Evolutionary conservation across 2,329 filamentous ascomycete species (phyloP).

Genomic region (Aspergillus quadricinctus): DNA sequence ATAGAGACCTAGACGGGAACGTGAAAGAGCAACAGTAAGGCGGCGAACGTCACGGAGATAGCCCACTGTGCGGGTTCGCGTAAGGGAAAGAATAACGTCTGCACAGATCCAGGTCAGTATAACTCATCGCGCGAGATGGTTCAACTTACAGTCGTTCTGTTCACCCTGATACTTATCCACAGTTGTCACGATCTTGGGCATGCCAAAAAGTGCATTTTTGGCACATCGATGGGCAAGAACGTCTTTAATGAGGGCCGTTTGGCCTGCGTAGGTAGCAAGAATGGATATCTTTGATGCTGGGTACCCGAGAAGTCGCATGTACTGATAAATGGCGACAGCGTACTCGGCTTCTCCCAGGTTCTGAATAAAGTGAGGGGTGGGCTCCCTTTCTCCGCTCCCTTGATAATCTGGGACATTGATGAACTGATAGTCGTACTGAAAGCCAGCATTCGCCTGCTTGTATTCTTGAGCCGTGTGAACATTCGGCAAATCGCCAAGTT

Average conservation of each 20-base stretch:
- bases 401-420: conserved; percentile 94
- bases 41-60: conserved; percentile 92
- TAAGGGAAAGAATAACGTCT: conserved; percentile 93
- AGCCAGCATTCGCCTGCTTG: conserved; percentile 78
- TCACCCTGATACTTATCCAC: conserved; percentile 99
- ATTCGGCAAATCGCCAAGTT: conserved; percentile 71
- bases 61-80: conserved; percentile 80
- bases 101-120: conserved; percentile 12
- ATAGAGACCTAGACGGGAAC: conserved; percentile 86
- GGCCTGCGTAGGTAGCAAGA: conserved; percentile 88
- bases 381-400: conserved; percentile 80
- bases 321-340: conserved; percentile 89
- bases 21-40: conserved; percentile 88
- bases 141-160: conserved; percentile 88
- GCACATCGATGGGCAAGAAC: conserved; percentile 80
- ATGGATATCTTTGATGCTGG: conserved; percentile 80
- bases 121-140: not conserved
- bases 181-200: conserved; percentile 85
- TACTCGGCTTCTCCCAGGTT: conserved; percentile 97
- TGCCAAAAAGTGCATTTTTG: conserved; percentile 76
- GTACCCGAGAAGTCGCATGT: conserved; percentile 94
- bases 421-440: conserved; percentile 93
- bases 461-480: conserved; percentile 69
- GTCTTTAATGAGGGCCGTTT: conserved; percentile 81
- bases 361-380: conserved; percentile 90